Percentiles rank a stretch among this genome's conserved stretches.
Conservation (phyloP, 2,329 filamentous ascomycete species). For the Dactylellina drechsleri region DNA sequence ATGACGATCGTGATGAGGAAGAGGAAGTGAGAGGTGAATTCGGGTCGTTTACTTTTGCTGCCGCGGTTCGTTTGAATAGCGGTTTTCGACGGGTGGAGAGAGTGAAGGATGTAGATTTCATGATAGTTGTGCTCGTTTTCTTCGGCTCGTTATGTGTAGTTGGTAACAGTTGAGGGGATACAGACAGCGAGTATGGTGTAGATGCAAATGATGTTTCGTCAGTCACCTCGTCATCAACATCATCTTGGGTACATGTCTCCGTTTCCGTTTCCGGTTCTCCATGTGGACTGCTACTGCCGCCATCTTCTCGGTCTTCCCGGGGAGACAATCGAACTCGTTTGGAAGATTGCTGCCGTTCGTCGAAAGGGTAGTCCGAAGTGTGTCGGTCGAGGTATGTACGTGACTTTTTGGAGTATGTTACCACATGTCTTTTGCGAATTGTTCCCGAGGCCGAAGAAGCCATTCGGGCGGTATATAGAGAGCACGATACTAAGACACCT, state of each 20-base stretch:
- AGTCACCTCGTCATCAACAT: neutral
- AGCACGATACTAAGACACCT: neutral
- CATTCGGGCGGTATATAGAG: constrained; percentile 9
- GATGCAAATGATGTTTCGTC: neutral
- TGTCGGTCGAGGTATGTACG: constrained; percentile 30
- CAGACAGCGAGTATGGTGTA: neutral
- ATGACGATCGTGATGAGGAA: constrained; percentile 6
- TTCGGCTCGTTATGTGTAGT: too few relatives aligned
- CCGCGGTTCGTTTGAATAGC: constrained; percentile 40
- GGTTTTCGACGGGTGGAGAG: constrained; percentile 42
- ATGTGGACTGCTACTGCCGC: neutral
- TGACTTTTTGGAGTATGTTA: constrained; percentile 44
- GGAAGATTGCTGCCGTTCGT: constrained; percentile 8
- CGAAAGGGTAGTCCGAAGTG: neutral
- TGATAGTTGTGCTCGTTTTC: neutral
- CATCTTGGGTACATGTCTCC: too few relatives aligned
- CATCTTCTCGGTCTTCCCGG: neutral
- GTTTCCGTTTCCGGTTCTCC: neutral
- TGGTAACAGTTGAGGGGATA: neutral
- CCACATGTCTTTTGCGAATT: constrained; percentile 29
- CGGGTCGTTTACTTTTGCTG: constrained; percentile 15
- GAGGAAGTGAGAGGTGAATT: constrained; percentile 3
- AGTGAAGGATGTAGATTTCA: constrained; percentile 29
- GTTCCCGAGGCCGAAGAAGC: constrained; percentile 12
- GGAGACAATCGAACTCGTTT: constrained; percentile 36